A percentile compares a stretch with the other conserved stretches of the same genome.
phyloP scores from a whole-genome alignment of 2,329 filamentous ascomycete genomes.

The Myriosclerotinia duriaeana region DNA sequence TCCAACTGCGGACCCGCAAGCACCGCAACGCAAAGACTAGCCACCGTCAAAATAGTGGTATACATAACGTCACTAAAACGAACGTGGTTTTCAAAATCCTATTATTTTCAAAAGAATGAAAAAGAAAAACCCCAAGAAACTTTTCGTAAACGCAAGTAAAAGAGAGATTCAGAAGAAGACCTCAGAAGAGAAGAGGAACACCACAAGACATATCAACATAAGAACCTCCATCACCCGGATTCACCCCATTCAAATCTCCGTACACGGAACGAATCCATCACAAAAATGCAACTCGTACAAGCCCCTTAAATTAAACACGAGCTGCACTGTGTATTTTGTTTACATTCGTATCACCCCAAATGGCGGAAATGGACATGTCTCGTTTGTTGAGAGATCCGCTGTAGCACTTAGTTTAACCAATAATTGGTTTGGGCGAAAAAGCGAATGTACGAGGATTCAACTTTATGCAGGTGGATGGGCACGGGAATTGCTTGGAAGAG shows the following conservation, averaged over 20 bases:
- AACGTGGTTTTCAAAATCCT: neutral
- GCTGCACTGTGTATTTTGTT: neutral
- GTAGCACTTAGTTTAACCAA: neutral
- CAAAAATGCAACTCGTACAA: neutral
- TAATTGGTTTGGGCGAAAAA: constrained; percentile 5
- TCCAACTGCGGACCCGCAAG: neutral
- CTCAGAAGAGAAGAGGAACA: neutral
- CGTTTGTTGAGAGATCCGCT: neutral
- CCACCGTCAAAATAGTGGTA: constrained; percentile 12
- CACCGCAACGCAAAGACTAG: constrained; percentile 19
- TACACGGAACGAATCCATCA: neutral
- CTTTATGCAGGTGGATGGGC: constrained; percentile 3
- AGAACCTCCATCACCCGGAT: too few relatives aligned
- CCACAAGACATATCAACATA: neutral
- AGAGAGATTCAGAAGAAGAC: neutral
- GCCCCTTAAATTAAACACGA: constrained; percentile 5
- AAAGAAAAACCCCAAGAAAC: too few relatives aligned
- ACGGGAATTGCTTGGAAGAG: neutral
- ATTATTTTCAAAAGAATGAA: neutral
- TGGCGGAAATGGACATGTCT: constrained; percentile 1
- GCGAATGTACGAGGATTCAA: neutral
- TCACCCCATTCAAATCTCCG: neutral
- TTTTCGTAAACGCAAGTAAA: neutral
- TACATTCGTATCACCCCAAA: neutral
- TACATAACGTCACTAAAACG: constrained; percentile 8